These are phyloP conservation scores for Wickerhamiella spandovensis DNA, from an alignment of 805 yeast species.

Conservation along the genomic window DNA sequence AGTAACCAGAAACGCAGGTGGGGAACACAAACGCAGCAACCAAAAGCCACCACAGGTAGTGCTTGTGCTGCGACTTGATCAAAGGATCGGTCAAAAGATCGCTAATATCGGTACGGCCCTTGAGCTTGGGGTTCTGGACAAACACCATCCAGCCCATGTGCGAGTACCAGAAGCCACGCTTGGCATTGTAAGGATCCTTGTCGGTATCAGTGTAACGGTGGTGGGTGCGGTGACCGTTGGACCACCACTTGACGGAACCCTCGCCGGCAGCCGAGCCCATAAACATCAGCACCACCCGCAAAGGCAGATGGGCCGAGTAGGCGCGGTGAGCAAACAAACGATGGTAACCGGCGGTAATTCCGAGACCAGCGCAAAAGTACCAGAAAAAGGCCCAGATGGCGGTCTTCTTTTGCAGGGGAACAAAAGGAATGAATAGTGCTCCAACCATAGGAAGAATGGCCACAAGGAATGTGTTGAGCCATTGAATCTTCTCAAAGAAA, in stretches of 20 bases:
- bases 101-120: slow-evolving; percentile 52
- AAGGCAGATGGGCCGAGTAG: slow-evolving; percentile 32
- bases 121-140: slow-evolving; percentile 48
- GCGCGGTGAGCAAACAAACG: slow-evolving; percentile 58
- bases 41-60: slow-evolving; percentile 45
- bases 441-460: slow-evolving; percentile 44
- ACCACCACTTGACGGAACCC: slow-evolving; percentile 71
- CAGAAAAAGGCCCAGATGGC: slow-evolving; percentile 38
- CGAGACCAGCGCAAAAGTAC: slow-evolving; percentile 50
- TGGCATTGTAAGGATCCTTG: slow-evolving; percentile 73
- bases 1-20: slow-evolving; percentile 43
- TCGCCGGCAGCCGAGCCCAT: slow-evolving; percentile 63
- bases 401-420: slow-evolving; percentile 39
- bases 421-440: slow-evolving; percentile 28
- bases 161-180: slow-evolving; percentile 68
- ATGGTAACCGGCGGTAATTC: slow-evolving; percentile 76
- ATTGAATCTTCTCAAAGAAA: slow-evolving; percentile 61
- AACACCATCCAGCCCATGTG: slow-evolving; percentile 83
- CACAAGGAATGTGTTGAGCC: slow-evolving; percentile 52
- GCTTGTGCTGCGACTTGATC: slow-evolving; percentile 56
- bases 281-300: slow-evolving; percentile 40
- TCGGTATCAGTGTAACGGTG: slow-evolving; percentile 83
- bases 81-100: slow-evolving; percentile 49
- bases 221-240: slow-evolving; percentile 74
- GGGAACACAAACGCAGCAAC: slow-evolving; percentile 51